phyloP scores from a whole-genome alignment of 2,329 filamentous ascomycete genomes.

The Simplicillium aogashimaense region DNA sequence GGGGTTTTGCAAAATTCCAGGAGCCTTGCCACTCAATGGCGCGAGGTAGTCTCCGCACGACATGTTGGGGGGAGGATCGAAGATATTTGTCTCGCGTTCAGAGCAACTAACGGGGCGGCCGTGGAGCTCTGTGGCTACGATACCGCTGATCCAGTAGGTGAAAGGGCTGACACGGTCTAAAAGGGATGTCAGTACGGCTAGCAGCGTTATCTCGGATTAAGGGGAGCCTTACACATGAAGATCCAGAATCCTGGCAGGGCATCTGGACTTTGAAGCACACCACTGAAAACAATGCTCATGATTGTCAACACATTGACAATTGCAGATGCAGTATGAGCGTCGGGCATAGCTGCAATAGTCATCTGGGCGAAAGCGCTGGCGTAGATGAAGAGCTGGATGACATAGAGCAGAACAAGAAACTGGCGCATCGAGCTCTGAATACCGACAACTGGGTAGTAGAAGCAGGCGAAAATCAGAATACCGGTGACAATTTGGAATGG shows the following conservation, averaged over 20 bases:
- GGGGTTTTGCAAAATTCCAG: conserved; percentile 54
- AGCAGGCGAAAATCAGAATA: conserved; percentile 52
- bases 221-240: conserved; percentile 44
- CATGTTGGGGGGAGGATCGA: conserved; percentile 51
- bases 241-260: conserved; percentile 64
- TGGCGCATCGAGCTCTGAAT: conserved; percentile 43
- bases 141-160: conserved; percentile 59
- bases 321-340: conserved; percentile 57
- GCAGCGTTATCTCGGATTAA: too few relatives aligned
- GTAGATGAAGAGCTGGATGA: conserved; percentile 59
- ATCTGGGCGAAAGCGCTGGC: conserved; percentile 65
- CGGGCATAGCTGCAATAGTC: conserved; percentile 59
- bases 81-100: conserved; percentile 47
- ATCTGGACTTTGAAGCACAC: conserved; percentile 49
- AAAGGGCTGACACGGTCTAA: conserved; percentile 50
- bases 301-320: conserved; percentile 51
- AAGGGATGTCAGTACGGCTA: background rate
- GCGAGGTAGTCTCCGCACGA: conserved; percentile 57
- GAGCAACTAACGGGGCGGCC: conserved; percentile 41
- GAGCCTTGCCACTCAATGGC: conserved; percentile 37
- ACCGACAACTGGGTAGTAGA: conserved; percentile 57
- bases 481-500: conserved; percentile 59
- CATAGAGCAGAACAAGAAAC: conserved; percentile 54
- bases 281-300: conserved; percentile 51
- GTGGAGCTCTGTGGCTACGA: conserved; percentile 57